Evolutionary conservation across 1,284 basidiomycete genomes (phyloP).

Genomic region (Papiliotrema laurentii): DNA sequence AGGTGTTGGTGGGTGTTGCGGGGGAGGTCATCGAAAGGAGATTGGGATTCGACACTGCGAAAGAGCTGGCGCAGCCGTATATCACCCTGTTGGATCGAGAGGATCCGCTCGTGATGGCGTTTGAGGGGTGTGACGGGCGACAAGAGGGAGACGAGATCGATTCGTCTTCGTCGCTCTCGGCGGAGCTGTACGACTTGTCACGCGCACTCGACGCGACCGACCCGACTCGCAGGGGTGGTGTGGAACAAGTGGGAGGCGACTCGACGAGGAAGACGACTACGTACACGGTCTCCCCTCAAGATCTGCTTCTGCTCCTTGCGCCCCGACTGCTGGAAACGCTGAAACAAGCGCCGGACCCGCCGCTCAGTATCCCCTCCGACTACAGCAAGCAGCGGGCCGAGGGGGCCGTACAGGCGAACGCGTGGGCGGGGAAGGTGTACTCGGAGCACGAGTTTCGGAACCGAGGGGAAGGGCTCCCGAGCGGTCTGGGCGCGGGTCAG

Average conservation of each 20-base stretch:
- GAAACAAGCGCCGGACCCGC: not conserved
- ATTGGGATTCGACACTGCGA: not conserved
- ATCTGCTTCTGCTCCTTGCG: not conserved
- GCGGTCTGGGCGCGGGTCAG: not conserved
- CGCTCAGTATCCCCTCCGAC: slow-evolving; percentile 1
- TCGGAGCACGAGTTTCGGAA: slow-evolving; percentile 4
- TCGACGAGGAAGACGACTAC: not conserved
- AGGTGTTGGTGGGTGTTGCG: not conserved
- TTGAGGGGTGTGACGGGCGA: not conserved
- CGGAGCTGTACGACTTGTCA: not conserved
- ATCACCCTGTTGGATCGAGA: not conserved
- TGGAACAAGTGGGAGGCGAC: not conserved
- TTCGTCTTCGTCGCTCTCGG: not conserved
- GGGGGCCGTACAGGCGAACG: not conserved
- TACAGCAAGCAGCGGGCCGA: not conserved
- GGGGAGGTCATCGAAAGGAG: not conserved
- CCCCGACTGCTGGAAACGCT: not conserved
- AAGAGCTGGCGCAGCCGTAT: not conserved
- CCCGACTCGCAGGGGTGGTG: not conserved
- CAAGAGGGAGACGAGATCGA: not conserved
- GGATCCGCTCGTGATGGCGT: slow-evolving; percentile 3
- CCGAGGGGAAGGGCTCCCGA: not conserved
- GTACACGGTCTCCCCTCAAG: not conserved
- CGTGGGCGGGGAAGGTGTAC: slow-evolving; percentile 7
- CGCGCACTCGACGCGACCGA: not conserved